Conservation (phyloP, 2,329 filamentous ascomycete genomes). For the Microsporum ferrugineum region DNA sequence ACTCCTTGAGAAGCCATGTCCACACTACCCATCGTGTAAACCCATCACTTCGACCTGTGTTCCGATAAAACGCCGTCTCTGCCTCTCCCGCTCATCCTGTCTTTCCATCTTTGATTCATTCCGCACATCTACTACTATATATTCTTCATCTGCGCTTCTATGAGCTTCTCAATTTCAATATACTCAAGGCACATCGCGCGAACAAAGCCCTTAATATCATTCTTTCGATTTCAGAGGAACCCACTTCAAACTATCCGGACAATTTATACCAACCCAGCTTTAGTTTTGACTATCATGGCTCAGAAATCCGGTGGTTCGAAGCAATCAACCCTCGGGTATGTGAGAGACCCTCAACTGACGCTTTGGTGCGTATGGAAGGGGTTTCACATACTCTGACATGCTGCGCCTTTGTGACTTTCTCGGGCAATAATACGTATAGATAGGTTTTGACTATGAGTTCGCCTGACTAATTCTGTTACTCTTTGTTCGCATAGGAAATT, state of each 20-base stretch:
- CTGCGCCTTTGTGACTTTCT: background rate
- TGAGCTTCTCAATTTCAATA: background rate
- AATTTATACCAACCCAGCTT: background rate
- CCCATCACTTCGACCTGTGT: background rate
- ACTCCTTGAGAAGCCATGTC: background rate
- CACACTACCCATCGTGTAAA: background rate
- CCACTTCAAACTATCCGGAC: background rate
- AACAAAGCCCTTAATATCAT: background rate
- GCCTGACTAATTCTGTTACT: background rate
- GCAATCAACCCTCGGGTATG: slow-evolving; percentile 82
- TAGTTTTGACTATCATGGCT: slow-evolving; percentile 16
- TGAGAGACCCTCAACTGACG: slow-evolving; percentile 60
- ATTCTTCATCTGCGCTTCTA: background rate
- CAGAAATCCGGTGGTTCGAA: slow-evolving; percentile 36
- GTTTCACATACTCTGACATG: background rate
- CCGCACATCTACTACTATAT: background rate
- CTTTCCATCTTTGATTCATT: background rate
- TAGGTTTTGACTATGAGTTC: background rate
- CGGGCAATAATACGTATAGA: background rate
- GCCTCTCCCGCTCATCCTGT: background rate
- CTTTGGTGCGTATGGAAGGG: slow-evolving; percentile 49
- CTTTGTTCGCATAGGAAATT: slow-evolving; percentile 56
- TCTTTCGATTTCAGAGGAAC: background rate
- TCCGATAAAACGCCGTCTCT: background rate
- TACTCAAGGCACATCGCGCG: background rate